Percentiles rank a stretch among this genome's conserved stretches.
phyloP scores from a whole-genome alignment of 345 rosid species.

The Populus nigra region DNA sequence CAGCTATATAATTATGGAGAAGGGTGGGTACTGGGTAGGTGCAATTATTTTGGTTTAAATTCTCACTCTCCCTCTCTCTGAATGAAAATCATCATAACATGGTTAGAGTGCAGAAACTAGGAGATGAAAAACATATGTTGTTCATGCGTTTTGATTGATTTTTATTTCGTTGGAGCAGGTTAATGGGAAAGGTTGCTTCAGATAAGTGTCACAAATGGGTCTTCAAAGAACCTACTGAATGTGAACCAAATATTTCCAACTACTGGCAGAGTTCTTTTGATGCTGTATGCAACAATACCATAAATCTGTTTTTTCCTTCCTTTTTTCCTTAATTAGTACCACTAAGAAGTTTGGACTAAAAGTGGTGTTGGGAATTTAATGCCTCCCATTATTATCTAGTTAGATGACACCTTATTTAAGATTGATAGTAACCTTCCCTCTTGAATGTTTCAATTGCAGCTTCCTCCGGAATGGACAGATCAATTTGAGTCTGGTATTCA shows the following conservation, averaged over 20 bases:
- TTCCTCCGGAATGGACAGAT: constrained; percentile 98
- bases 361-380: constrained; percentile 10
- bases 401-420: constrained; percentile 27
- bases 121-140: neutral
- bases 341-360: neutral
- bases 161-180: constrained; percentile 43
- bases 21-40: constrained; percentile 99
- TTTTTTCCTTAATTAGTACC: neutral
- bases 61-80: neutral
- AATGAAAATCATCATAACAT: neutral
- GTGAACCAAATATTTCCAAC: constrained; percentile 89
- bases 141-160: constrained; percentile 11
- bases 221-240: constrained; percentile 92
- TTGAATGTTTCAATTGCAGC: constrained; percentile 53
- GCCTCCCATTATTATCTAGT: constrained; percentile 15
- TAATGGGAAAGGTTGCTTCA: constrained; percentile 99
- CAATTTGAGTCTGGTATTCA: constrained; percentile 99
- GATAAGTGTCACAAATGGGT: constrained; percentile 99
- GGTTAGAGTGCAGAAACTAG: neutral
- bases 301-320: neutral
- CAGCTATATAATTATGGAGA: constrained; percentile 99
- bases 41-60: constrained; percentile 29
- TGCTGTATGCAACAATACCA: constrained; percentile 55
- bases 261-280: constrained; percentile 99
- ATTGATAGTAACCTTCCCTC: constrained; percentile 28